Evolutionary conservation across 208 protist species (phyloP).

Genomic region (Leptomonas seymouri): DNA sequence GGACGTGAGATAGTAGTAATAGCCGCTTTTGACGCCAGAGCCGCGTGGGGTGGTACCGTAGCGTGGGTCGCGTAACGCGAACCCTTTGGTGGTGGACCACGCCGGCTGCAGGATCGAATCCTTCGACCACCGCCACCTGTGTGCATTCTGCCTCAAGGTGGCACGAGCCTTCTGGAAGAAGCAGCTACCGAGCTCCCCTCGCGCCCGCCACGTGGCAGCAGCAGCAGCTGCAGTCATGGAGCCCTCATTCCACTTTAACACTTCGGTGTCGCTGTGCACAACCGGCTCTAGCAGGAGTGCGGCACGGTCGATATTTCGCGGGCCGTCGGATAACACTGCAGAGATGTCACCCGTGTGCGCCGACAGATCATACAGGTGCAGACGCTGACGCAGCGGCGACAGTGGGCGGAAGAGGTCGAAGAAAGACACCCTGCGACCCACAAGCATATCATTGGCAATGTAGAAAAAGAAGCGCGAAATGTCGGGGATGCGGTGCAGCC

Average conservation of each 20-base stretch:
- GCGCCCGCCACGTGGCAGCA: neutral
- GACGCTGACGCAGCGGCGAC: conserved; percentile 17
- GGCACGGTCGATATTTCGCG: neutral
- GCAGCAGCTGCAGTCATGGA: neutral
- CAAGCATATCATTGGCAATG: conserved; percentile 59
- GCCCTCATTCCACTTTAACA: neutral
- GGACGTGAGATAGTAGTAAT: conserved; percentile 28
- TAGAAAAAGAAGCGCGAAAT: conserved; percentile 54
- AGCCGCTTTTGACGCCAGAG: conserved; percentile 13
- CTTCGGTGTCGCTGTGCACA: conserved; percentile 20
- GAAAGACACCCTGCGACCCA: conserved; percentile 37
- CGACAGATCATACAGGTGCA: conserved; percentile 4
- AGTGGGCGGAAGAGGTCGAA: conserved; percentile 57
- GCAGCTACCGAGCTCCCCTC: conserved; percentile 11
- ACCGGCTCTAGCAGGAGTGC: conserved; percentile 32
- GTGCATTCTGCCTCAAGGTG: neutral
- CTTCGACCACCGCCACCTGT: neutral
- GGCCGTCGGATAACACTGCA: neutral
- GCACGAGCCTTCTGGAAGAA: conserved; percentile 2
- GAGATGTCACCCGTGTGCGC: neutral
- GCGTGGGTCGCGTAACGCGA: conserved; percentile 14
- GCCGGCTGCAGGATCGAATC: neutral
- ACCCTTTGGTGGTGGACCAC: conserved; percentile 16
- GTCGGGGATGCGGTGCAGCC: conserved; percentile 43
- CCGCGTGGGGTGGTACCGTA: conserved; percentile 11